These are phyloP conservation scores for Zygotorulaspora chibaensis DNA, from an alignment of 805 yeast species.

Conservation along the genomic window DNA sequence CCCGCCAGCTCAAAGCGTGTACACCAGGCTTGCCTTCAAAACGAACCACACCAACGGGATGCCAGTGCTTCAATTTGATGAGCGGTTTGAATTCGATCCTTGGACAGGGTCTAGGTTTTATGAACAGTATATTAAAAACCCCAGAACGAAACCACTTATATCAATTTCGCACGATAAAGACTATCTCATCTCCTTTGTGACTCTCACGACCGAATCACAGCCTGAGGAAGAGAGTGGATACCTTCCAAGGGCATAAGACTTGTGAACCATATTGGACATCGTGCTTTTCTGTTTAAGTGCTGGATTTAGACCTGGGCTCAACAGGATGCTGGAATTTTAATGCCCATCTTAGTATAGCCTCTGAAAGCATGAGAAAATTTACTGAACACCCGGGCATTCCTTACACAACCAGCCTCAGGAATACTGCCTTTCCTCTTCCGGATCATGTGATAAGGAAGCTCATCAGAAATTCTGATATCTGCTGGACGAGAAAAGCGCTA, in stretches of 20 bases:
- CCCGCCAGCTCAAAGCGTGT: constrained; percentile 31
- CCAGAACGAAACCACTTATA: constrained; percentile 10
- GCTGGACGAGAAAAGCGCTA: no score
- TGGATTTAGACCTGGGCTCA: no score
- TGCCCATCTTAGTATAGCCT: no score
- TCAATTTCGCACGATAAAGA: constrained; percentile 33
- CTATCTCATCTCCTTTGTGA: constrained; percentile 21
- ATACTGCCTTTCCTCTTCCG: no score
- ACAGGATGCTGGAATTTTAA: no score
- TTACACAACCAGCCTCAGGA: no score
- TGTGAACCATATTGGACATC: neutral
- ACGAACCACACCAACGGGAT: constrained; percentile 14
- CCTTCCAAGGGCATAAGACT: neutral
- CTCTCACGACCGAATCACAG: constrained; percentile 1
- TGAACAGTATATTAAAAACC: constrained; percentile 11
- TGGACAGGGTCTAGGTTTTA: constrained; percentile 12
- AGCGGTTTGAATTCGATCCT: constrained; percentile 1
- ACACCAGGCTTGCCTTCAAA: constrained; percentile 26
- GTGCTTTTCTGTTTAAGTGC: no score
- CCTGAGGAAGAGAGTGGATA: no score
- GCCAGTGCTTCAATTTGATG: constrained; percentile 21
- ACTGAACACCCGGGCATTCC: no score
- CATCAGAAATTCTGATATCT: no score
- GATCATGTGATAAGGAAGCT: no score
- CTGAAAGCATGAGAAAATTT: no score